Evolutionary conservation across 192 early-diverging fungal species (phyloP), one percentile per base, ranked within the genome.

Genomic region (Coemansia sp.): DNA sequence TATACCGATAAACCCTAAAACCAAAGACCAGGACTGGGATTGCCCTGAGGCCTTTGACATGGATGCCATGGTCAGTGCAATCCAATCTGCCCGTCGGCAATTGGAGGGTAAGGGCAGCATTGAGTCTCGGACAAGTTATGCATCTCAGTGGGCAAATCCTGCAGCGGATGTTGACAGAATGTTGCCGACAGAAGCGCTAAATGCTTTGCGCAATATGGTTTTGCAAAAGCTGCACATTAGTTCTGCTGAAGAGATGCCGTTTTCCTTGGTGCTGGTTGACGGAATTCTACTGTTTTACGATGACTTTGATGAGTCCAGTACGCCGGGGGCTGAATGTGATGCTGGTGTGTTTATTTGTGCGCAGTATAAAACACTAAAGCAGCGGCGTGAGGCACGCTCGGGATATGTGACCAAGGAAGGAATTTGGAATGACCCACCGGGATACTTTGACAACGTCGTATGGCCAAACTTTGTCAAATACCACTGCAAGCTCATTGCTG

Each of bases 401-500:
- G 84, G 77, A 21, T 95, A 93, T 64, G 63, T 78, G 13, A 93
- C 91, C n/a, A 53, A 84, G 8, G 86, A 93, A 68, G 93, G 92
- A 55, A 65, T 73, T 23, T 91, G 89, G 89, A 59, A 58, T 0
- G 89, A 91, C 62, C 87, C 89, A 15, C 87, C 87, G 3, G 83
- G 83, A 13, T 91, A 89, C 55, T 91, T 91, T 76, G 84, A 89
- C 58, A 42, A 59, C 7, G 73, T 88, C 48, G 89, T 91, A 3
- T 91, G 87, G 87, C 88, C 89, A n/a, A 81, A 89, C 51, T 88
- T 82, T 65, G 14, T 84, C 6, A 68, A 65, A 16, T 52, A 65
- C 48, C 65, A 79, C 42, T 14, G 39, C 12, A 38, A 21, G 8
- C 44, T 79, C 47, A 52, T 68, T 15, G 39, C 45, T 0, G 38